Base-by-base conservation (phyloP, 345 rosid species). In the Citrus australasica region DNA sequence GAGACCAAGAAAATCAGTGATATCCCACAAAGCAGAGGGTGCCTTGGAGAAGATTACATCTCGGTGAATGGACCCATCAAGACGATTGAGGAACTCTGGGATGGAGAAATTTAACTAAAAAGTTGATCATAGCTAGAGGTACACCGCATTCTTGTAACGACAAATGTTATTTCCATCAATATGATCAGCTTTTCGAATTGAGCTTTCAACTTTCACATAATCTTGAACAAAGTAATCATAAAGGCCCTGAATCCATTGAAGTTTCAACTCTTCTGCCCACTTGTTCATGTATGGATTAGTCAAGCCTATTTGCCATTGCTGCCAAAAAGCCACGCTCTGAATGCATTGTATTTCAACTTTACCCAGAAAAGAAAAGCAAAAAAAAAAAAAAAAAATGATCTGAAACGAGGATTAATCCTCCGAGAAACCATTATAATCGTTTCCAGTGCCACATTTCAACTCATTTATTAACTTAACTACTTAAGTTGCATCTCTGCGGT, bases 11-110 rank as follows among this genome's bases (percentile, higher is more conserved):
- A 75, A 80, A 89, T 89, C 79, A 75, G 67, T 3, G 84, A 83
- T 77, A 88, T 90, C 30, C 79, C 89, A 9, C 92, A 92, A 74
- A 77, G 85, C 56, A 86, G 92, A 67, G 80, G 75, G 22, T 81
- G 82, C 28, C 62, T 46, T 0, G 86, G 88, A 48, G 78, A 74
- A 61, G 69, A 76, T 74, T 85, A 74, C 76, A 79, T 82, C 74
- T 85, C 87, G 28, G 38, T 17, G 7, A 74, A 67, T 42, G 89
- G 88, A 28, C 88, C 89, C 33, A 71, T 78, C 79, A 85, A 51
- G 61, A 76, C 86, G n/a, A 40, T 77, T 16, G 85, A 80, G 64
- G 87, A 86, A 70, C 83, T 84, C 19, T 84, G 88, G 89, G 91
- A 88, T 77, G 89, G 83, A 27, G 89, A 88, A 69, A 78, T 80